Percentiles rank a stretch among this genome's conserved stretches.
Evolutionary conservation across 225 moss, liverwort and hornwort species (phyloP).

Genomic region (Sphagnum tenellum): DNA sequence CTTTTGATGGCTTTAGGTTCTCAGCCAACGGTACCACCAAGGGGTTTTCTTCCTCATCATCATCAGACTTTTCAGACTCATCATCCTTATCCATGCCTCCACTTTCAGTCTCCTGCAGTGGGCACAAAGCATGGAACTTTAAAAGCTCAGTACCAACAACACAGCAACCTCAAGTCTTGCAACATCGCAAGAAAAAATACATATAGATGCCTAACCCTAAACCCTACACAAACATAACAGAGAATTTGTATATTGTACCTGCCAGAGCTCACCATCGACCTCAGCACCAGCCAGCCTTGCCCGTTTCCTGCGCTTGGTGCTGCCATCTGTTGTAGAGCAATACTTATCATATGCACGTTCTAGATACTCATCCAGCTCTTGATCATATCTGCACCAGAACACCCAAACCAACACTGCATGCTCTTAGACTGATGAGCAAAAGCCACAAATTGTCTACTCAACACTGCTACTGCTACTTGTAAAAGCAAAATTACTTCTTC

Average conservation of each 20-base stretch:
- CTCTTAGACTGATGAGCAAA: too few species aligned
- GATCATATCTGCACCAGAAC: constrained; percentile 48
- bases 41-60: constrained; percentile 59
- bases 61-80: constrained; percentile 21
- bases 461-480: too few species aligned
- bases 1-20: constrained; percentile 41
- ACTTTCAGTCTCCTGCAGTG: constrained; percentile 54
- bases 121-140: neutral
- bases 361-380: constrained; percentile 82
- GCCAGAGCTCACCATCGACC: constrained; percentile 68
- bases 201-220: too few species aligned
- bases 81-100: constrained; percentile 19
- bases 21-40: constrained; percentile 65
- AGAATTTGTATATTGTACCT: constrained; percentile 26
- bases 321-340: constrained; percentile 81
- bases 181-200: too few species aligned
- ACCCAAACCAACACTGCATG: too few species aligned
- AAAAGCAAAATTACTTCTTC: too few species aligned
- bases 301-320: constrained; percentile 81
- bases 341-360: constrained; percentile 89
- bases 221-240: too few species aligned
- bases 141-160: neutral
- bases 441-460: too few species aligned
- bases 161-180: neutral
- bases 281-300: constrained; percentile 68